Conservation (phyloP, 768 basidiomycete species). For the Boletellus ananiceps region DNA sequence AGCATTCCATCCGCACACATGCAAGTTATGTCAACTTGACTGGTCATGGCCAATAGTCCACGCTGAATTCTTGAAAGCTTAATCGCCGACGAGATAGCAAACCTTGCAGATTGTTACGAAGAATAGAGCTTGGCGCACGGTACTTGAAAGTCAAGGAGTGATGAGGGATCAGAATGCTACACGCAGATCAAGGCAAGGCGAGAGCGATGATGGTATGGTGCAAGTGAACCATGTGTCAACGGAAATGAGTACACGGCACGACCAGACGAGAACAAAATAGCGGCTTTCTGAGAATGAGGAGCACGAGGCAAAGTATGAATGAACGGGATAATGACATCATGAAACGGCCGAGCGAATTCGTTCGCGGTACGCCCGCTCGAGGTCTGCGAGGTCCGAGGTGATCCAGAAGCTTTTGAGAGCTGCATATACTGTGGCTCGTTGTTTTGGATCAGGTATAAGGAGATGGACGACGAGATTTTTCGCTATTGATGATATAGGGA, state of each 20-base stretch:
- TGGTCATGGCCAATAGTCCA: constrained; percentile 53
- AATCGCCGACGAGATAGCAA: constrained; percentile 3
- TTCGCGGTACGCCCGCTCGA: constrained; percentile 57
- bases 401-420: constrained; percentile 71
- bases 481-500: constrained; percentile 32
- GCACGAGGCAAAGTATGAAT: neutral
- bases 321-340: constrained; percentile 4
- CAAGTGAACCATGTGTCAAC: neutral
- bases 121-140: constrained; percentile 4
- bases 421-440: constrained; percentile 58
- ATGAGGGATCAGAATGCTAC: neutral
- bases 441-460: constrained; percentile 50
- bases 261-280: neutral
- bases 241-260: neutral
- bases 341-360: constrained; percentile 37
- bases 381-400: constrained; percentile 50
- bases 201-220: neutral
- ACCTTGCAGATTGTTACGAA: constrained; percentile 1
- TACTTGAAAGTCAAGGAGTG: neutral
- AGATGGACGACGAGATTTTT: constrained; percentile 55
- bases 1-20: constrained; percentile 25
- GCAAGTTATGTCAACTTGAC: constrained; percentile 6
- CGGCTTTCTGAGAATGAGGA: neutral
- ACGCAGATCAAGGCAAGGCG: constrained; percentile 4
- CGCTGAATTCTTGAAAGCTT: constrained; percentile 81